These are phyloP conservation scores for Martensiomyces pterosporus DNA, from an alignment of 192 early-diverging fungal species.

Conservation along the genomic window DNA sequence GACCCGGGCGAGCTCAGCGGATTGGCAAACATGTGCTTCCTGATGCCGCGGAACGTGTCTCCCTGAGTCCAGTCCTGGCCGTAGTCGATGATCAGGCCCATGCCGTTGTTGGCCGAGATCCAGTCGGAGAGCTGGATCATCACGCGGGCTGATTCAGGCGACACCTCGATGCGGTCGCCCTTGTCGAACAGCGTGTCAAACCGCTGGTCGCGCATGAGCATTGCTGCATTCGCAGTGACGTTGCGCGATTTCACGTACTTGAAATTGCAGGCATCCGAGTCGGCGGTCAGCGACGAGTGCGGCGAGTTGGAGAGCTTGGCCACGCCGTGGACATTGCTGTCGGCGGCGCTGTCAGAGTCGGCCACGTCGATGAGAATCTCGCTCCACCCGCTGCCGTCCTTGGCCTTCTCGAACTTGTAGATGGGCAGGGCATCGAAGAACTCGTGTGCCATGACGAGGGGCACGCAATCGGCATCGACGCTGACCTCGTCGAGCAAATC, in stretches of 20 bases:
- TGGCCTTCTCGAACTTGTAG: slow-evolving; percentile 67
- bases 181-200: slow-evolving; percentile 54
- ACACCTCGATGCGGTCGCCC: slow-evolving; percentile 80
- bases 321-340: not conserved
- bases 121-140: slow-evolving; percentile 65
- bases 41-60: slow-evolving; percentile 84
- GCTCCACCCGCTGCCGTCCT: slow-evolving; percentile 76
- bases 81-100: slow-evolving; percentile 84
- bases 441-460: slow-evolving; percentile 87
- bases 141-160: slow-evolving; percentile 70
- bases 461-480: slow-evolving; percentile 51
- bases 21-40: slow-evolving; percentile 73
- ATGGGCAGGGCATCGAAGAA: slow-evolving; percentile 97
- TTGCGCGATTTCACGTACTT: slow-evolving; percentile 63
- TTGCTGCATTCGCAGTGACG: slow-evolving; percentile 52
- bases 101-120: slow-evolving; percentile 64
- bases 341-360: slow-evolving; percentile 40
- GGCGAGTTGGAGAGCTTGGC: not conserved
- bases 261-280: slow-evolving; percentile 69
- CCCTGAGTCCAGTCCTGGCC: slow-evolving; percentile 72
- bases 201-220: slow-evolving; percentile 35
- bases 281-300: slow-evolving; percentile 8
- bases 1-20: slow-evolving; percentile 77
- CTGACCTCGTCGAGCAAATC: slow-evolving; percentile 57
- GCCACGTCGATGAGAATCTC: slow-evolving; percentile 87